A percentile compares a stretch with the other conserved stretches of the same genome.
Conservation (phyloP, 1,284 basidiomycete species). For the Coriolopsis trogii region DNA sequence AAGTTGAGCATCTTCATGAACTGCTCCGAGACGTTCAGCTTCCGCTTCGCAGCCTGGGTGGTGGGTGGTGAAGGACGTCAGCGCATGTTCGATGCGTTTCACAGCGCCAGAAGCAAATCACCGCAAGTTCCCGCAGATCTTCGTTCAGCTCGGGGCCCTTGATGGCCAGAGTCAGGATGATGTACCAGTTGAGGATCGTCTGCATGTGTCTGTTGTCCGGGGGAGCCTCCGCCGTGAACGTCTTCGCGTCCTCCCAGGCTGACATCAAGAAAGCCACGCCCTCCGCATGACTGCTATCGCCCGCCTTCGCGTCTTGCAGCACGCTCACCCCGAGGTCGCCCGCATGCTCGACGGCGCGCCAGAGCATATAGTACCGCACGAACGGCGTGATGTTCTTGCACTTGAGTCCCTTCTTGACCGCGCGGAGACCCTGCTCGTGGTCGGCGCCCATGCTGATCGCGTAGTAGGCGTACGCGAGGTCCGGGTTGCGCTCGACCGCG, state of each 20-base stretch:
- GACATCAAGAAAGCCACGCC: conserved; percentile 58
- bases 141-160: conserved; percentile 50
- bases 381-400: conserved; percentile 34
- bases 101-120: conserved; percentile 35
- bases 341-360: conserved; percentile 61
- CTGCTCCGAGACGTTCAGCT: conserved; percentile 51
- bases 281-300: conserved; percentile 53
- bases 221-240: conserved; percentile 55
- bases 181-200: conserved; percentile 58
- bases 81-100: not conserved
- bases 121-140: conserved; percentile 52
- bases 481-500: conserved; percentile 52
- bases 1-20: conserved; percentile 48
- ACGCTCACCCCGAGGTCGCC: conserved; percentile 52
- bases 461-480: conserved; percentile 61
- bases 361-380: conserved; percentile 48
- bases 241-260: conserved; percentile 60
- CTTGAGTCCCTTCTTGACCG: conserved; percentile 63
- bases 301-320: conserved; percentile 45
- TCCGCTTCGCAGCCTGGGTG: conserved; percentile 42
- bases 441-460: conserved; percentile 45
- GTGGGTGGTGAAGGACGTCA: not conserved
- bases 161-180: conserved; percentile 52
- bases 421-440: conserved; percentile 38
- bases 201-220: conserved; percentile 64